Evolutionary conservation across 805 yeast species (phyloP), one percentile per base, ranked within the genome.

Genomic region (Saccharomyces kudriavzevii): DNA sequence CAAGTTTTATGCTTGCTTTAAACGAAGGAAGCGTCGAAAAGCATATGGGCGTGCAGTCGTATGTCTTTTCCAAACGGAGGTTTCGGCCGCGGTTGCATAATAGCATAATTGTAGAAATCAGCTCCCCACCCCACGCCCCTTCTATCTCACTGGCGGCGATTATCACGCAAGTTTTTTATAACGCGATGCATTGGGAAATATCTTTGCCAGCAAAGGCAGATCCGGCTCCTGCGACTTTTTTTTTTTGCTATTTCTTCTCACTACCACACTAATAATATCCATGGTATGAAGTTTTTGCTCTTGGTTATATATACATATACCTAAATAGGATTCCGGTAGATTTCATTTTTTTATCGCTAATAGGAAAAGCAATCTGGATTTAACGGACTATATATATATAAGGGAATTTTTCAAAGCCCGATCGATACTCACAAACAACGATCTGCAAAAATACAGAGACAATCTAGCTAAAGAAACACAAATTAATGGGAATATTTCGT

Each of bases 401-500:
- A 8, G 17, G 29, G 29, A 14, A 22, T 25, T 26, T 45, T 22
- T n/a, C 10, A 20, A 20, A 31, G 48, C 13, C 48, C 29, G 48
- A 40, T 2, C 11, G 11, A 26, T 45, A 25, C 5, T 5, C n/a
- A 13, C 47, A 45, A 14, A n/a, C 17, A 45, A 3, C 13, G 17
- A 22, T 45, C 10, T 22, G 13, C 11, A 22, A 45, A 22, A 6
- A 11, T 22, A n/a, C 28, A 45, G 28, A 45, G 11, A 8, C n/a
- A n/a, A 20, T 22, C 9, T n/a, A 22, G 8, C 22, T 45, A 8
- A 14, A 9, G 2, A 26, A 45, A 45, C 2, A 45, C 2, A 45
- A n/a, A n/a, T 22, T 9, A 14, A 58, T 58, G 61, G 56, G 54
- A 45, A 46, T 53, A 10, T 53, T 60, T 43, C 49, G 58, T 17